These are phyloP conservation scores for Salix caprea DNA, from an alignment of 345 rosid species.

Conservation along the genomic window DNA sequence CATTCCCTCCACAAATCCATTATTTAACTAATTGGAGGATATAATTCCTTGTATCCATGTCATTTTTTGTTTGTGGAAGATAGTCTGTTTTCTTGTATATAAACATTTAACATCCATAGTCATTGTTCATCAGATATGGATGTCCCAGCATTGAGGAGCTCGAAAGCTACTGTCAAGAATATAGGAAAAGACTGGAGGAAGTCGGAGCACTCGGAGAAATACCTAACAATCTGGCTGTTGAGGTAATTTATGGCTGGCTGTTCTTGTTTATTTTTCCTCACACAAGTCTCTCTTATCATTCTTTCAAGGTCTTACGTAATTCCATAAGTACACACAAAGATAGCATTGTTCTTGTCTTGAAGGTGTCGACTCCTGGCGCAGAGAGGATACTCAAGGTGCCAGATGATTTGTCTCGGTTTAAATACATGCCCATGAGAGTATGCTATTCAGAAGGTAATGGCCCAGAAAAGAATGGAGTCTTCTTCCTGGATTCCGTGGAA, in stretches of 20 bases:
- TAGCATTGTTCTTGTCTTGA: slow-evolving; percentile 7
- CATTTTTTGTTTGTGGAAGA: not conserved
- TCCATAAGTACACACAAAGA: not conserved
- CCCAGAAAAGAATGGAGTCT: slow-evolving; percentile 48
- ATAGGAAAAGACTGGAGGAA: slow-evolving; percentile 72
- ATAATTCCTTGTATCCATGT: too few relatives aligned
- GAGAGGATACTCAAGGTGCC: slow-evolving; percentile 79
- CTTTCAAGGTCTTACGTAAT: not conserved
- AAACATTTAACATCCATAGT: not conserved
- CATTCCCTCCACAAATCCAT: too few relatives aligned
- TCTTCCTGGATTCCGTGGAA: slow-evolving; percentile 59
- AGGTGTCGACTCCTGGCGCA: slow-evolving; percentile 94
- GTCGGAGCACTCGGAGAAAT: slow-evolving; percentile 57
- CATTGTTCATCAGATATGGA: slow-evolving; percentile 52
- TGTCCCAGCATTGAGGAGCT: slow-evolving; percentile 86
- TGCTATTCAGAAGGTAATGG: slow-evolving; percentile 44
- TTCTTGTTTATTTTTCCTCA: not conserved
- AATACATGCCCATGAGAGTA: slow-evolving; percentile 69
- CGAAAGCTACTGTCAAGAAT: slow-evolving; percentile 58
- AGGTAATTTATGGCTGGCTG: slow-evolving; percentile 42
- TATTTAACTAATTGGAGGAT: too few relatives aligned
- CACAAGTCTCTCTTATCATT: not conserved
- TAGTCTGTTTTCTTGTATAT: not conserved
- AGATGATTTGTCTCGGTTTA: slow-evolving; percentile 60
- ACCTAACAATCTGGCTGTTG: slow-evolving; percentile 79